Base-by-base conservation (phyloP, 306 rosid species). In the Malus asiatica region DNA sequence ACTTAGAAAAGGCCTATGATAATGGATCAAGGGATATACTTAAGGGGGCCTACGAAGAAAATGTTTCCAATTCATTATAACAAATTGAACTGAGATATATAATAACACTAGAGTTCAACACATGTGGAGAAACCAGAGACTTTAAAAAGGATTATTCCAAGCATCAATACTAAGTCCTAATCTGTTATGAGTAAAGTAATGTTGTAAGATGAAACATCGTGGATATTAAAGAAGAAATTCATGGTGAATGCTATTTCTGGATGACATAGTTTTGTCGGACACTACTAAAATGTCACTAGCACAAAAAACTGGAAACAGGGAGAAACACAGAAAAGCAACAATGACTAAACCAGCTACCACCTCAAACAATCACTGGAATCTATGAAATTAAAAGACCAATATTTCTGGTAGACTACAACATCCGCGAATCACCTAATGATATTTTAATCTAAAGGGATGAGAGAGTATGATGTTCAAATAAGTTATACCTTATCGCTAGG, bases 401-500 rank as follows among this genome's bases (percentile, higher is more conserved):
- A 59, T n/a, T 71, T 71, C 14, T 7, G 22, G 65, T 22, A 20
- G 46, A 71, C 65, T 53, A 32, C 6, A 4, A 63, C 3, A 33
- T 6, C 20, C 14, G 4, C 3, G 8, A 35, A 18, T 35, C 45
- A 35, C 70, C 48, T n/a, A 13, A 35, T 72, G 66, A 72, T 6
- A 35, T 35, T 52, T 55, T 35, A 45, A 62, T 42, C 48, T 6
- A 44, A 19, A 10, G 32, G 51, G 46, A 13, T 16, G 11, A 63
- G 14, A 7, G 19, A 55, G 16, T 15, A 27, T 16, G 46, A 59
- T 27, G 55, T 29, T 57, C 76, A 57, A 35, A 57, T 32, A 64
- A 64, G 18, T 9, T 77, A 82, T 75, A 95, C 99, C 97, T 95
- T 92, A 60, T 92, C 87, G 66, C 63, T 73, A 19, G 73, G 75